Base-by-base conservation (phyloP, 2,329 filamentous ascomycete species). In the Hysterium pulicare region DNA sequence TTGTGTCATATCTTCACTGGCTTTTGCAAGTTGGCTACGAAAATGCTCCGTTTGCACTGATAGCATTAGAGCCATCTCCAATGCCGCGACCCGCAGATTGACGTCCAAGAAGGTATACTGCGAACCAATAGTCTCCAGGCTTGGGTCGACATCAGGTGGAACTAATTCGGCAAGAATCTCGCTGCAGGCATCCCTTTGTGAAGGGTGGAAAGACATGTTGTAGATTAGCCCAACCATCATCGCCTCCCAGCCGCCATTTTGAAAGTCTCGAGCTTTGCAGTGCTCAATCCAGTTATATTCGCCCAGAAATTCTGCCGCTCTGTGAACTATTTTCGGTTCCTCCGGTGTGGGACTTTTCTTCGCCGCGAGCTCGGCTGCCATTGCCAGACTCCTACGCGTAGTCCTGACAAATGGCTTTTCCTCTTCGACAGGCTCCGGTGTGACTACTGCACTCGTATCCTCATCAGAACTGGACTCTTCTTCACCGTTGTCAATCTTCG, bases 1-100 rank as follows among this genome's bases (percentile, higher is more conserved):
- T 41, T 83, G 82, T 2, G 93, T 98, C 90, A 97, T 96, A 41
- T 89, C 87, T 59, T 91, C 87, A 50, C 86, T 89, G 69, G 90
- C 95, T 49, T 91, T 85, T 53, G 95, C 89, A 75, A 98, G 86
- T 62, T 94, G 95, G 13, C 82, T 84, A 40, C 91, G 84, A 53
- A 97, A 80, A 2, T 86, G 83, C 62, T 89, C 90, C 0, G 93
- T 96, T 58, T 90, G 85, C 42, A 90, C 77, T 2, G 87, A 90
- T 47, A 97, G 74, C 73, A 91, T 83, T 63, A 88, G 89, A 42
- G 96, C 80, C 26, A 94, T 85, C 61, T 96, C 86, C 34, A 98
- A 75, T 17, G 84, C 86, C 50, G 83, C 79, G 30, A 91, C 81
- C 11, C 91, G 86, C 40, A 85, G 72, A 61, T 97, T 96, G 53